phyloP scores from a whole-genome alignment of 257 asterid species.

The Apocynum venetum region DNA sequence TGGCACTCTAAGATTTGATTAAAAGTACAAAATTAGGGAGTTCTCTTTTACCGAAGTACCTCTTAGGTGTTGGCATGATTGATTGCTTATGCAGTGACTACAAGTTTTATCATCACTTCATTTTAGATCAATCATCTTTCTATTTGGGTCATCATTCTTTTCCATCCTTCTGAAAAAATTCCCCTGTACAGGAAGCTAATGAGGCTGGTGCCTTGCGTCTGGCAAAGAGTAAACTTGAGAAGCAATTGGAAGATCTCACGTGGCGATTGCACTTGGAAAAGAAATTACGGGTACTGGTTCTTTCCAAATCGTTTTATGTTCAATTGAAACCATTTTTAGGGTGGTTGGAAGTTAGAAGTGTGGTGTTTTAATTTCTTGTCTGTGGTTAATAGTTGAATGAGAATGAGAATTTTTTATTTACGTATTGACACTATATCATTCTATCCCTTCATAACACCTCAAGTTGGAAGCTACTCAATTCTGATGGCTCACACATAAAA shows the following conservation, averaged over 20 bases:
- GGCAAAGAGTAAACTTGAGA: conserved; percentile 92
- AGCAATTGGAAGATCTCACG: conserved; percentile 95
- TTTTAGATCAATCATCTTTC: background rate
- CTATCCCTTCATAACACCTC: background rate
- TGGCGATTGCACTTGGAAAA: conserved; percentile 97
- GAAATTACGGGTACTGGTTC: conserved; percentile 65
- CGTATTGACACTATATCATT: background rate
- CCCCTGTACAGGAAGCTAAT: conserved; percentile 74
- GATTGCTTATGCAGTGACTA: background rate
- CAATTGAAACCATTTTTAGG: background rate
- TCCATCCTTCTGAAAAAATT: background rate
- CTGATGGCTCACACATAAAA: background rate
- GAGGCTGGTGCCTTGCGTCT: conserved; percentile 96
- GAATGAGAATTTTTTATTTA: background rate
- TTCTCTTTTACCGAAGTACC: background rate
- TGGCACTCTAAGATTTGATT: background rate
- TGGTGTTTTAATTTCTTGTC: background rate
- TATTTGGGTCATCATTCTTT: background rate
- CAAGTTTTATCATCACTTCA: background rate
- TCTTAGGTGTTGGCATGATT: background rate
- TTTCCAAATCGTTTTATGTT: background rate
- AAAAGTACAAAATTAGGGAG: background rate
- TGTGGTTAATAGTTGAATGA: background rate
- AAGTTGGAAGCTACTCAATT: background rate
- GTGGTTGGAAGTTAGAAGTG: background rate